A percentile compares a stretch with the other conserved stretches of the same genome.
These are phyloP conservation scores for Fusarium sp. DNA, from an alignment of 2,329 filamentous ascomycete species.

Conservation along the genomic window DNA sequence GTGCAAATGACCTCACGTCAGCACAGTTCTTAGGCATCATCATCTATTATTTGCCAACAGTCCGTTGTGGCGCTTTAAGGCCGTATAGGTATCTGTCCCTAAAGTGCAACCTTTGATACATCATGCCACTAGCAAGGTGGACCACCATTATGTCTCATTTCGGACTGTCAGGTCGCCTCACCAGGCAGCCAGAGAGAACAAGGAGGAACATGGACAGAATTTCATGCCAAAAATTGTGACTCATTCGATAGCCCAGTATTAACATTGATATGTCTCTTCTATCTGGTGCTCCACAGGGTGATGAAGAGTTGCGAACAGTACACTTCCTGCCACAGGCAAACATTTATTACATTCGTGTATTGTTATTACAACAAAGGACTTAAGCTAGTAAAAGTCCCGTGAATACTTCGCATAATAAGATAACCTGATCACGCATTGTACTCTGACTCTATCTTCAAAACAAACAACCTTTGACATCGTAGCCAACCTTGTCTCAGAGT, in stretches of 20 bases:
- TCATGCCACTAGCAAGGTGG: not conserved
- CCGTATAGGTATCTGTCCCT: too few relatives aligned
- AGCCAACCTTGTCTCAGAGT: not conserved
- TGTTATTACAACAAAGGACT: not conserved
- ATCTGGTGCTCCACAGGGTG: not conserved
- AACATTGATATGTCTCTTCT: not conserved
- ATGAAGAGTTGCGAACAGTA: not conserved
- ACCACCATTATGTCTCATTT: not conserved
- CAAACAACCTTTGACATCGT: rapidly evolving
- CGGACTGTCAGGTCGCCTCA: not conserved
- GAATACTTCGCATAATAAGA: not conserved
- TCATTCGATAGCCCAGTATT: too few relatives aligned
- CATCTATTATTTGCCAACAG: not conserved
- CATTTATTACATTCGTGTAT: not conserved
- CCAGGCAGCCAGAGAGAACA: rapidly evolving
- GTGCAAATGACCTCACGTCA: not conserved
- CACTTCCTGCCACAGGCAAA: rapidly evolving
- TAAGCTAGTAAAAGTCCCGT: rapidly evolving
- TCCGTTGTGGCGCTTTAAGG: not conserved
- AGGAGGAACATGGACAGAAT: not conserved
- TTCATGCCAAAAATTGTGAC: not conserved
- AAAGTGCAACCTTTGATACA: not conserved
- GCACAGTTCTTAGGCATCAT: rapidly evolving
- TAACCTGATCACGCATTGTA: too few relatives aligned
- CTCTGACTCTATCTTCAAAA: rapidly evolving